phyloP scores from a whole-genome alignment of 495 filamentous ascomycete genomes.

The Glonium stellatum region DNA sequence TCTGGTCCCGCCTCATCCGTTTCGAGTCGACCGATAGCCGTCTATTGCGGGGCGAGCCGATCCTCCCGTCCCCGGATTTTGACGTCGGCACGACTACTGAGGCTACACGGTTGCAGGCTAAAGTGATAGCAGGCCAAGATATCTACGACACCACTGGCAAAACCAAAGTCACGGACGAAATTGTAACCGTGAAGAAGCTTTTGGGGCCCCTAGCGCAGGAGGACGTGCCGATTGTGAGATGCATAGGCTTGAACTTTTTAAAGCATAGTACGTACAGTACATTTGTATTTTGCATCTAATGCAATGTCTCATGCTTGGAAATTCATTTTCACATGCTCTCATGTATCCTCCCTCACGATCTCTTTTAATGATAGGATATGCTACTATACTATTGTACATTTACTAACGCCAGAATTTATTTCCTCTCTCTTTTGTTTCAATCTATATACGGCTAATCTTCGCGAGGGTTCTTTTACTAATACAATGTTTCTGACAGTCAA shows the following conservation, averaged over 20 bases:
- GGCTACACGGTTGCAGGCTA: constrained; percentile 36
- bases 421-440: too few species aligned
- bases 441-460: too few species aligned
- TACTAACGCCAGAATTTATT: too few species aligned
- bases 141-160: constrained; percentile 38
- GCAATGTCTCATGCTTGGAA: neutral
- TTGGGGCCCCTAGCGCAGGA: constrained; percentile 35
- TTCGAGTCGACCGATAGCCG: constrained; percentile 44
- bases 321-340: neutral
- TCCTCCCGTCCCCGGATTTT: constrained; percentile 37
- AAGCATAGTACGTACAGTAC: constrained; percentile 35
- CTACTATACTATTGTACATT: too few species aligned
- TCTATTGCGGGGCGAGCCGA: constrained; percentile 44
- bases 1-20: constrained; percentile 46
- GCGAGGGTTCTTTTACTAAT: neutral
- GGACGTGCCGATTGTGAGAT: constrained; percentile 39
- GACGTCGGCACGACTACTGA: constrained; percentile 40
- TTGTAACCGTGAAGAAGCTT: constrained; percentile 36
- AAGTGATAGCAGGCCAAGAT: constrained; percentile 36
- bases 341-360: too few species aligned
- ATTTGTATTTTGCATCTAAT: neutral
- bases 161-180: constrained; percentile 35
- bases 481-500: constrained; percentile 34
- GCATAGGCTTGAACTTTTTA: constrained; percentile 40
- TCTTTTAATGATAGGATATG: too few species aligned